Conservation (phyloP, 225 moss, liverwort and hornwort genomes). For the Pleurozium schreberi region DNA sequence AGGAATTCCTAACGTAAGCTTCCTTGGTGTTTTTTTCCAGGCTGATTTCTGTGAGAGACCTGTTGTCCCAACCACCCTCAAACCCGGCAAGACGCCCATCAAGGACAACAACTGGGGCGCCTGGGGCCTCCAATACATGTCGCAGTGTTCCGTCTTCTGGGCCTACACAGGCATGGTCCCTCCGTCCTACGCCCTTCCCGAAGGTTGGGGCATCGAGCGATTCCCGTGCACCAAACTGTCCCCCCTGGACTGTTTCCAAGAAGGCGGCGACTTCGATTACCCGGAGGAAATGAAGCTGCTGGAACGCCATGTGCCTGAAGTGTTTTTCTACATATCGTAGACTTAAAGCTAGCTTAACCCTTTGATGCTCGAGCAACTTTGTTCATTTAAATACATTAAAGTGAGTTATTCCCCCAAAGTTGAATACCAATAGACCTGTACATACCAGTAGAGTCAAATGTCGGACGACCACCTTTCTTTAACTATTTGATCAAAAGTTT, state of each 20-base stretch:
- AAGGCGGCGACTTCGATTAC: constrained; percentile 77
- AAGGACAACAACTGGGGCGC: constrained; percentile 76
- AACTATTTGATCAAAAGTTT: neutral
- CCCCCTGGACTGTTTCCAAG: constrained; percentile 71
- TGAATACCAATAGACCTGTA: neutral
- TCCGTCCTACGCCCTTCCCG: constrained; percentile 26
- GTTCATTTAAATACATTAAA: too few species aligned
- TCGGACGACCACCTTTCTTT: neutral
- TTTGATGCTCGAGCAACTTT: neutral
- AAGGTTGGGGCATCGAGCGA: constrained; percentile 62
- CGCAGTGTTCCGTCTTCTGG: constrained; percentile 49
- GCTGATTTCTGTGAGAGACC: constrained; percentile 74
- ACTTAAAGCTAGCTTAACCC: neutral
- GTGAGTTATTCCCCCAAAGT: neutral
- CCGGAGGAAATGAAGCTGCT: constrained; percentile 63
- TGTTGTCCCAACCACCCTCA: constrained; percentile 43
- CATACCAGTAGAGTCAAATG: neutral
- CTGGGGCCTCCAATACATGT: constrained; percentile 67
- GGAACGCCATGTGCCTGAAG: constrained; percentile 43
- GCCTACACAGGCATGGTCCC: constrained; percentile 19
- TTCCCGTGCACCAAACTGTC: constrained; percentile 83
- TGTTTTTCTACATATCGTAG: neutral
- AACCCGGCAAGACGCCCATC: constrained; percentile 57
- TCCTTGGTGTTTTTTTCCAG: constrained; percentile 1
- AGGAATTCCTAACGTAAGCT: neutral